Evolutionary conservation across 2,329 filamentous ascomycete species (phyloP).

Genomic region (Tolypocladium capitatum): DNA sequence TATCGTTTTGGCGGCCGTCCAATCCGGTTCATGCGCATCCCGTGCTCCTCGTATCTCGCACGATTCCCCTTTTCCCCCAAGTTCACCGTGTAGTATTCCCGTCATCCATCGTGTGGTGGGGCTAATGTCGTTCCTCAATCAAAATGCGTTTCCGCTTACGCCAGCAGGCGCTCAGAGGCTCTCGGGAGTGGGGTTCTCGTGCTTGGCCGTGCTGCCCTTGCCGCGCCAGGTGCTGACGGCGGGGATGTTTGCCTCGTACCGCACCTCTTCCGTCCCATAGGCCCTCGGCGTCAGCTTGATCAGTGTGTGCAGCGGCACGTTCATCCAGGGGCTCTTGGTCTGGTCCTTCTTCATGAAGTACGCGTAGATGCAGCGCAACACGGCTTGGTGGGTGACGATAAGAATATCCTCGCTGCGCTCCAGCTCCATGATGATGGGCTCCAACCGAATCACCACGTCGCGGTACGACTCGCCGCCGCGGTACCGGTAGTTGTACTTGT

Average conservation of each 20-base stretch:
- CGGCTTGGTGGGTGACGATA: slow-evolving; percentile 95
- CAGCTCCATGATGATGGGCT: slow-evolving; percentile 99
- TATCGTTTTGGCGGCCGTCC: neutral
- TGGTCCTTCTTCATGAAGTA: slow-evolving; percentile 98
- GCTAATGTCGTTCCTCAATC: neutral
- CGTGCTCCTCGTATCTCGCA: neutral
- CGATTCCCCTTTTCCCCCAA: no score
- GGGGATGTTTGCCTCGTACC: slow-evolving; percentile 80
- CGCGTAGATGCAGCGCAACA: slow-evolving; percentile 91
- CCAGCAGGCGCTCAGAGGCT: slow-evolving; percentile 11
- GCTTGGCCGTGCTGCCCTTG: slow-evolving; percentile 84
- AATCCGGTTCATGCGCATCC: neutral
- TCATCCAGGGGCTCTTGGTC: slow-evolving; percentile 92
- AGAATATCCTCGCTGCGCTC: slow-evolving; percentile 94
- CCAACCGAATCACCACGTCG: slow-evolving; percentile 91
- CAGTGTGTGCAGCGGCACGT: slow-evolving; percentile 87
- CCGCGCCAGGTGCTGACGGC: slow-evolving; percentile 94
- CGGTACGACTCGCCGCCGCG: slow-evolving; percentile 90
- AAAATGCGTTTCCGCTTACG: neutral
- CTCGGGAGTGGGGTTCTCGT: slow-evolving; percentile 48
- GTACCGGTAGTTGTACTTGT: slow-evolving; percentile 99
- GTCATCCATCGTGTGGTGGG: neutral
- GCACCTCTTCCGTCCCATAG: slow-evolving; percentile 83
- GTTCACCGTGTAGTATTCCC: neutral
- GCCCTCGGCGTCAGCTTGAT: slow-evolving; percentile 94